A percentile compares a stretch with the other conserved stretches of the same genome.
These are phyloP conservation scores for Tetrastigma voinierianum DNA, from an alignment of 164 flowering plant genomes.

Conservation along the genomic window DNA sequence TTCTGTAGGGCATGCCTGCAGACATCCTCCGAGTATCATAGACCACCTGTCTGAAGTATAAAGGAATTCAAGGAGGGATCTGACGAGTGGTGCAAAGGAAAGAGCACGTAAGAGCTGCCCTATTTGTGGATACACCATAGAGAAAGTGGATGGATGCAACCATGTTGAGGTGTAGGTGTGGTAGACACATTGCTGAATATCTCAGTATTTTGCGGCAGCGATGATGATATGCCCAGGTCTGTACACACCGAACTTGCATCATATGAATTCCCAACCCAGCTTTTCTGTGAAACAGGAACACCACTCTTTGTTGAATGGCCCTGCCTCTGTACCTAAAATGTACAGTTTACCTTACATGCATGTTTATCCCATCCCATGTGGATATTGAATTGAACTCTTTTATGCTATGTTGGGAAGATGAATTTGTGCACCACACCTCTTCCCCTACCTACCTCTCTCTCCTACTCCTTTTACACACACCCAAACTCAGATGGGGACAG, in stretches of 20 bases:
- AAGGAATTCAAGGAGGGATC: slow-evolving; percentile 77
- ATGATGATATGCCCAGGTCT: slow-evolving; percentile 73
- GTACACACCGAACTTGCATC: slow-evolving; percentile 55
- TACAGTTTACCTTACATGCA: no score
- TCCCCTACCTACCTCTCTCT: no score
- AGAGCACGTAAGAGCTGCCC: slow-evolving; percentile 82
- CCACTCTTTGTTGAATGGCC: no score
- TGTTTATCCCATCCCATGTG: no score
- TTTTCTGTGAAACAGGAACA: no score
- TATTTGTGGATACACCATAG: slow-evolving; percentile 61
- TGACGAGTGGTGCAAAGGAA: slow-evolving; percentile 67
- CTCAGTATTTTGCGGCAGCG: slow-evolving; percentile 44
- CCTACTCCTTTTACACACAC: no score
- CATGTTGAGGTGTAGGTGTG: slow-evolving; percentile 86
- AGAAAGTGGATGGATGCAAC: slow-evolving; percentile 94
- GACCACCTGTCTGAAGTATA: slow-evolving; percentile 64
- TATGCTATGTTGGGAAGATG: no score
- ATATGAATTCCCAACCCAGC: slow-evolving; percentile 17
- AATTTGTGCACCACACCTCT: no score
- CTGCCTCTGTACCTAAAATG: no score
- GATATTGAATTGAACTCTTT: no score
- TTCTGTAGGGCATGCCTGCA: slow-evolving; percentile 71
- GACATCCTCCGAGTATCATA: slow-evolving; percentile 84
- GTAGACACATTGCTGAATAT: slow-evolving; percentile 92
- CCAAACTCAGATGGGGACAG: no score